Evolutionary conservation across 2,329 filamentous ascomycete genomes (phyloP).

Genomic region (Hansfordia pulvinata): DNA sequence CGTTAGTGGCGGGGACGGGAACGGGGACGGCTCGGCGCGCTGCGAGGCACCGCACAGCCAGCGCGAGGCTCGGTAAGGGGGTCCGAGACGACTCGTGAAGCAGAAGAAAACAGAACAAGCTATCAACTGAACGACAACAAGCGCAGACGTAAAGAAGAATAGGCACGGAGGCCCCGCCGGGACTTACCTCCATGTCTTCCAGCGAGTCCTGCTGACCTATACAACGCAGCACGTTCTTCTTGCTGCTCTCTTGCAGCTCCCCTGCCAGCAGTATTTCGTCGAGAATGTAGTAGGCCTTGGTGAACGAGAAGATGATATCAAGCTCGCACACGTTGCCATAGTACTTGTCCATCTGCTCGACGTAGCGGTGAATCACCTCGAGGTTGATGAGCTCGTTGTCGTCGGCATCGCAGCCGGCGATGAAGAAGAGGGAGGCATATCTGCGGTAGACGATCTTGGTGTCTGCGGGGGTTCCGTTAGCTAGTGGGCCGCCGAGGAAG

Average conservation of each 20-base stretch:
- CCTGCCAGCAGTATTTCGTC: conserved; percentile 91
- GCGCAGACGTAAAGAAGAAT: no score
- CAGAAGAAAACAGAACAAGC: no score
- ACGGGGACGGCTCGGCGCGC: conserved; percentile 9
- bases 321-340: conserved; percentile 99
- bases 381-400: conserved; percentile 98
- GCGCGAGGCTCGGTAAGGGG: no score
- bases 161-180: conserved; percentile 4
- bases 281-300: conserved; percentile 98
- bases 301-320: conserved; percentile 99
- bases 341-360: conserved; percentile 99
- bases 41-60: conserved; percentile 20
- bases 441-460: conserved; percentile 97
- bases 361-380: conserved; percentile 97
- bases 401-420: conserved; percentile 89
- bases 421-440: conserved; percentile 98
- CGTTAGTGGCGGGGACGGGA: conserved; percentile 30
- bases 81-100: no score
- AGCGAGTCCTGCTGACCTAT: conserved; percentile 96
- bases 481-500: conserved; percentile 4
- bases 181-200: conserved; percentile 95
- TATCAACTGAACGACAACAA: no score
- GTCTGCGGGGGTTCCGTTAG: conserved; percentile 38
- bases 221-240: conserved; percentile 94
- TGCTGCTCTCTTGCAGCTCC: conserved; percentile 97